phyloP scores from a whole-genome alignment of 2,329 filamentous ascomycete genomes.

The Didymella pinodella region DNA sequence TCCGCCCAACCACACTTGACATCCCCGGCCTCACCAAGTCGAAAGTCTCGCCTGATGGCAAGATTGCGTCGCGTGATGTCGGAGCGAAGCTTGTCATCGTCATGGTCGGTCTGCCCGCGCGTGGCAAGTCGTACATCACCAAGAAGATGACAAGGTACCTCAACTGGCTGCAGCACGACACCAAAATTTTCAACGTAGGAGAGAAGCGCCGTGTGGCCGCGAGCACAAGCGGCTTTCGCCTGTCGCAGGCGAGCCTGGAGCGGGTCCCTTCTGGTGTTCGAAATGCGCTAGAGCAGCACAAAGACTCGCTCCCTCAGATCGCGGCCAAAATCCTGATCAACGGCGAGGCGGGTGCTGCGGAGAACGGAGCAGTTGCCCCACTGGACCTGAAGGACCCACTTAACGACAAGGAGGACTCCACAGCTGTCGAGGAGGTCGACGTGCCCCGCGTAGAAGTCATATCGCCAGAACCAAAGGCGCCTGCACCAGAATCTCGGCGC shows the following conservation, averaged over 20 bases:
- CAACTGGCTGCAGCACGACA: conserved; percentile 97
- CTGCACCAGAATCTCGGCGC: conserved; percentile 27
- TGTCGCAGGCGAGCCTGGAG: conserved; percentile 45
- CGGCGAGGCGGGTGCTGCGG: conserved; percentile 56
- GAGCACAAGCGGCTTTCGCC: conserved; percentile 60
- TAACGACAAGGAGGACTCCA: conserved; percentile 33
- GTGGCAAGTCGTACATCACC: conserved; percentile 98
- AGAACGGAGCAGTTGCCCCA: conserved; percentile 45
- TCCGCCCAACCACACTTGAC: conserved; percentile 93
- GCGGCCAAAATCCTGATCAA: conserved; percentile 67
- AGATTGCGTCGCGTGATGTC: conserved; percentile 91
- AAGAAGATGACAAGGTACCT: conserved; percentile 97
- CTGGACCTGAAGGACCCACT: conserved; percentile 42
- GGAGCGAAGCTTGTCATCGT: conserved; percentile 96
- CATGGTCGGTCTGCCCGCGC: conserved; percentile 95
- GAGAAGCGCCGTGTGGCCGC: conserved; percentile 85
- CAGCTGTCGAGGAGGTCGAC: conserved; percentile 36
- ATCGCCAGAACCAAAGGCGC: conserved; percentile 43
- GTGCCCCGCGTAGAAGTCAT: conserved; percentile 44
- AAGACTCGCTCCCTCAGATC: conserved; percentile 48
- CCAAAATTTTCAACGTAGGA: conserved; percentile 95
- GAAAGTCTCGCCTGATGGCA: conserved; percentile 92
- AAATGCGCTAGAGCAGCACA: conserved; percentile 37
- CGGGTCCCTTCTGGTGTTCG: conserved; percentile 35
- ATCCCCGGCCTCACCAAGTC: conserved; percentile 97